A percentile compares a stretch with the other conserved stretches of the same genome.
phyloP scores from a whole-genome alignment of 495 filamentous ascomycete species.

The Aspergillus sparsus region DNA sequence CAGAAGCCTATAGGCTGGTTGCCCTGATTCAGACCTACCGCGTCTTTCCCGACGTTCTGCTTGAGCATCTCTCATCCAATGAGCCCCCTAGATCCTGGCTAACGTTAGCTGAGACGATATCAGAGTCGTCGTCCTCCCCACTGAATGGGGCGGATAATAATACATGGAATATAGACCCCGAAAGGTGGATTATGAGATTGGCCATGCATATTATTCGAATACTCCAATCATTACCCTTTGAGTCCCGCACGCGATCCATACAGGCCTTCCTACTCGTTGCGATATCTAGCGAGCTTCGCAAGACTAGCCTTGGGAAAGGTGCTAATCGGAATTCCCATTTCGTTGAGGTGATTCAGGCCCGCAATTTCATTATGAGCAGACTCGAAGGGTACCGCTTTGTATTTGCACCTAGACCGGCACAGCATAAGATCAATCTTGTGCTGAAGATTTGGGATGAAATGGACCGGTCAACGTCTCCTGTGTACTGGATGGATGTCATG shows the following conservation, averaged over 20 bases:
- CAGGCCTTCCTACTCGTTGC: constrained; percentile 7
- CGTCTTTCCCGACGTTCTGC: constrained; percentile 6
- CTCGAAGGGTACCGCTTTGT: constrained; percentile 1
- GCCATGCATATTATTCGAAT: neutral
- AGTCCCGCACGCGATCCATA: constrained; percentile 4
- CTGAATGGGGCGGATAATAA: neutral
- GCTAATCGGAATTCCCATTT: neutral
- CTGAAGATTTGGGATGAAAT: constrained; percentile 3
- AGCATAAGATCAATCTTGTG: constrained; percentile 5
- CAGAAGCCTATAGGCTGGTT: constrained; percentile 1
- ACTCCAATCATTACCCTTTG: neutral
- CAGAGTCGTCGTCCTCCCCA: neutral
- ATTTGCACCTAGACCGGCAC: constrained; percentile 3
- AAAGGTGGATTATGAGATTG: neutral
- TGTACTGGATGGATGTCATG: neutral
- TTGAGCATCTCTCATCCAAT: neutral
- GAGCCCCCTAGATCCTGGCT: neutral
- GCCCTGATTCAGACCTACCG: constrained; percentile 5
- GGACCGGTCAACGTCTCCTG: neutral
- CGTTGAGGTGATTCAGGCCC: neutral
- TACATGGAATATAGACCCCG: neutral
- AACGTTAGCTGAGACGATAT: neutral
- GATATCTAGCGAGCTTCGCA: constrained; percentile 4
- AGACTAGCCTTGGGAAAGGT: neutral
- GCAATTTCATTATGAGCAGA: constrained; percentile 2